Percentiles rank a stretch among this genome's conserved stretches.
phyloP scores from a whole-genome alignment of 1,139 yeast genomes.

The Protomyces inouyei region DNA sequence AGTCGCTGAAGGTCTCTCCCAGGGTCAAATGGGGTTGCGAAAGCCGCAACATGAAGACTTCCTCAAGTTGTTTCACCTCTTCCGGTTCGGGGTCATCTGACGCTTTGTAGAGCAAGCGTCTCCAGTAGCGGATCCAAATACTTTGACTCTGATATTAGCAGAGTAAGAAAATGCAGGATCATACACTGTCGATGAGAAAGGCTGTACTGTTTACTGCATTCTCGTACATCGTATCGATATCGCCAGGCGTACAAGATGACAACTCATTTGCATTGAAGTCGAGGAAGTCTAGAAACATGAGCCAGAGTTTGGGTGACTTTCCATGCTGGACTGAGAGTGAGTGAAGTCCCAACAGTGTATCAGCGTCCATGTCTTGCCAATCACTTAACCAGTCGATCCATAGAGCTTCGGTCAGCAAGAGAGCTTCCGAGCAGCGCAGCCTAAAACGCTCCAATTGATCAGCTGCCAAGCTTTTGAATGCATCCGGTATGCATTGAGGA shows the following conservation, averaged over 20 bases:
- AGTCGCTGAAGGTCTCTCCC: slow-evolving; percentile 45
- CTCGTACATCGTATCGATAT: not conserved
- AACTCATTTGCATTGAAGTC: not conserved
- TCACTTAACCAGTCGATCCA: not conserved
- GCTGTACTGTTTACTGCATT: not conserved
- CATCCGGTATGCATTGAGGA: not conserved
- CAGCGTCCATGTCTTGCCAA: not conserved
- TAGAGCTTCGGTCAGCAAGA: not conserved
- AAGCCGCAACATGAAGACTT: slow-evolving; percentile 43
- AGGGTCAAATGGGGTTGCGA: slow-evolving; percentile 46
- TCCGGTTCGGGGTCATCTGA: slow-evolving; percentile 3
- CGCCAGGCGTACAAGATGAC: not conserved
- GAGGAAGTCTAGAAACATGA: not conserved
- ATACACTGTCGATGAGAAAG: not conserved
- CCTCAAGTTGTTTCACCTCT: slow-evolving; percentile 34
- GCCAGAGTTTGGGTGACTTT: not conserved
- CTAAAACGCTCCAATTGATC: not conserved
- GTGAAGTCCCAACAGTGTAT: not conserved
- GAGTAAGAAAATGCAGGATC: not conserved
- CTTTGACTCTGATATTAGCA: slow-evolving; percentile 29
- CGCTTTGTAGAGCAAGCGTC: slow-evolving; percentile 24
- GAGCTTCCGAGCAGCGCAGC: not conserved
- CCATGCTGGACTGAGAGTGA: not conserved
- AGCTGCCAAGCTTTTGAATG: no score
- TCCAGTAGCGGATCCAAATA: slow-evolving; percentile 42